A percentile compares a stretch with the other conserved stretches of the same genome.
Conservation (phyloP, 495 filamentous ascomycete species). For the Pyronema domesticum region DNA sequence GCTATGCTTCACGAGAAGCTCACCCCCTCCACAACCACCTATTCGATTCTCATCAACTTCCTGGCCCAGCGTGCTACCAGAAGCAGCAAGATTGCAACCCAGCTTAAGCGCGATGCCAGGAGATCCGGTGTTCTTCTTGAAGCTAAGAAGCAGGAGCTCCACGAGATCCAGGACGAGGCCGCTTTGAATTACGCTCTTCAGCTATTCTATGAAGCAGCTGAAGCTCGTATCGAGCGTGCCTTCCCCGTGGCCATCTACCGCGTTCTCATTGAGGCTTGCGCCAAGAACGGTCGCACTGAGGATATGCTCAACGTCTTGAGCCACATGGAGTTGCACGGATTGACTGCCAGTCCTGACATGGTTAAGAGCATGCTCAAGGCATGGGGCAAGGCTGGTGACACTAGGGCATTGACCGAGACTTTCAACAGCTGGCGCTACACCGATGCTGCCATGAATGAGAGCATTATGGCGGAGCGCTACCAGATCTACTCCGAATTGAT, state of each 20-base stretch:
- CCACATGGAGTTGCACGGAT: conserved; percentile 65
- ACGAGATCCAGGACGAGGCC: conserved; percentile 47
- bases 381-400: conserved; percentile 62
- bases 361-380: conserved; percentile 86
- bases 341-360: conserved; percentile 56
- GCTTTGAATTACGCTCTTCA: conserved; percentile 66
- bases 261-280: conserved; percentile 67
- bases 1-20: conserved; percentile 85
- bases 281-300: conserved; percentile 52
- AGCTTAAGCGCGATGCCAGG: conserved; percentile 62
- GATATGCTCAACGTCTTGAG: conserved; percentile 80
- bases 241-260: conserved; percentile 63
- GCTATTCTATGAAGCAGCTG: conserved; percentile 58
- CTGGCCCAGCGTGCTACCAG: conserved; percentile 64
- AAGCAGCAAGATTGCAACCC: conserved; percentile 46
- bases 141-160: conserved; percentile 68
- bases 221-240: conserved; percentile 32
- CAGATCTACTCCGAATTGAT: conserved; percentile 76
- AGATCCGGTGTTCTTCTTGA: conserved; percentile 64
- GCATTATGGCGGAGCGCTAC: conserved; percentile 57
- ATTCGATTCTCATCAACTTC: conserved; percentile 65
- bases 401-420: conserved; percentile 67
- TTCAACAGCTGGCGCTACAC: conserved; percentile 62
- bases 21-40: conserved; percentile 63
- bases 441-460: conserved; percentile 53